Conservation (phyloP, 2,329 filamentous ascomycete genomes). For the Phaeosphaeria sp. region DNA sequence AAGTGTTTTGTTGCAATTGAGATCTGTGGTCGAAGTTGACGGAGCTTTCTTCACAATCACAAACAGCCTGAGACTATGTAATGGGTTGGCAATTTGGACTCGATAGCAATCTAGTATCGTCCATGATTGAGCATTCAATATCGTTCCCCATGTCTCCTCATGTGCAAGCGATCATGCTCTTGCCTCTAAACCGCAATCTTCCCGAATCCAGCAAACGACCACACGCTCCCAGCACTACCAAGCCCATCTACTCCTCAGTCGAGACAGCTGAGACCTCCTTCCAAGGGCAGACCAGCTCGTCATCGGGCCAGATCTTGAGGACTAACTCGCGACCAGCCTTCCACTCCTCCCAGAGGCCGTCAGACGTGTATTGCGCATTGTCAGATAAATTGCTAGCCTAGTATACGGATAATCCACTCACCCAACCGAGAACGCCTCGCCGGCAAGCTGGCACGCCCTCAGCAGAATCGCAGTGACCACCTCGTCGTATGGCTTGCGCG, state of each 20-base stretch:
- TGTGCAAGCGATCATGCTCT: background rate
- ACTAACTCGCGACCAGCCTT: background rate
- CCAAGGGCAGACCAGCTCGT: background rate
- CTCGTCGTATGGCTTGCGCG: background rate
- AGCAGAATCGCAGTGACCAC: background rate
- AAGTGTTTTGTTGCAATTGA: too few species aligned
- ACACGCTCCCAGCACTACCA: too few species aligned
- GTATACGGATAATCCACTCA: background rate
- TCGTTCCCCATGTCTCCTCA: too few species aligned
- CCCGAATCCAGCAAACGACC: background rate
- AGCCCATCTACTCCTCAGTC: background rate
- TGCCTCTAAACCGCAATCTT: background rate
- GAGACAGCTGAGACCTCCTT: background rate
- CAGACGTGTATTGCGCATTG: background rate
- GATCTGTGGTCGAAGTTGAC: too few species aligned
- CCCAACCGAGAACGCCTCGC: background rate
- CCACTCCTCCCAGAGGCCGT: background rate
- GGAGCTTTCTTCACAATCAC: too few species aligned
- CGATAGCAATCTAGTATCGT: too few species aligned
- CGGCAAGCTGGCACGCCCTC: background rate
- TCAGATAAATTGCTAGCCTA: background rate
- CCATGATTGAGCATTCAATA: too few species aligned
- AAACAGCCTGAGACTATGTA: too few species aligned
- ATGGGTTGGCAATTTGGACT: too few species aligned
- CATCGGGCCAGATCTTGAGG: background rate